phyloP scores from a whole-genome alignment of 2,329 filamentous ascomycete genomes.

The Cordyceps tenuipes region DNA sequence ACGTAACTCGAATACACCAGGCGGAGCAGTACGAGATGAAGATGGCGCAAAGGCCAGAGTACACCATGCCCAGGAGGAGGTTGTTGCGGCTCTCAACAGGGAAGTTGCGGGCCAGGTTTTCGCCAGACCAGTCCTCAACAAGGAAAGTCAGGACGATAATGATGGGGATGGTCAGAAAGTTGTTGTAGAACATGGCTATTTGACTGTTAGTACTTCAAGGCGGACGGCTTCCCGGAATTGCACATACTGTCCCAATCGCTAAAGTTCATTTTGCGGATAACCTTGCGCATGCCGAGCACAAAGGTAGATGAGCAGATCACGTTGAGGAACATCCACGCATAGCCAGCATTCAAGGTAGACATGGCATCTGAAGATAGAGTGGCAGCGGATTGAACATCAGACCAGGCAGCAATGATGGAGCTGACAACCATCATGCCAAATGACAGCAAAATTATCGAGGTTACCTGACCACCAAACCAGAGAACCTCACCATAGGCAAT shows the following conservation, averaged over 20 bases:
- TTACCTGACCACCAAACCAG: conserved; percentile 88
- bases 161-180: conserved; percentile 83
- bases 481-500: conserved; percentile 92
- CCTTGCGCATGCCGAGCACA: conserved; percentile 81
- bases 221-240: not conserved
- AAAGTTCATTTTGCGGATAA: conserved; percentile 96
- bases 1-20: conserved; percentile 90
- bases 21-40: conserved; percentile 95
- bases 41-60: conserved; percentile 78
- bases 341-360: conserved; percentile 79
- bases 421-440: conserved; percentile 90
- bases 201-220: conserved; percentile 19
- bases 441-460: conserved; percentile 72
- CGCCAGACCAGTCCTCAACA: conserved; percentile 76
- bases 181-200: conserved; percentile 95
- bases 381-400: conserved; percentile 77
- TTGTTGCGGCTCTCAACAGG: conserved; percentile 62
- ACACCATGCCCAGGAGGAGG: conserved; percentile 74
- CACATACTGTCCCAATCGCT: conserved; percentile 92
- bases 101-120: conserved; percentile 76
- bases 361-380: conserved; percentile 57
- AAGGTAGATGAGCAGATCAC: conserved; percentile 83
- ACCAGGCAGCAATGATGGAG: conserved; percentile 88
- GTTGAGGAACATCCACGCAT: conserved; percentile 91
- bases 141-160: conserved; percentile 69